phyloP scores from a whole-genome alignment of 2,329 filamentous ascomycete species.

The Talaromyces pinophilus region DNA sequence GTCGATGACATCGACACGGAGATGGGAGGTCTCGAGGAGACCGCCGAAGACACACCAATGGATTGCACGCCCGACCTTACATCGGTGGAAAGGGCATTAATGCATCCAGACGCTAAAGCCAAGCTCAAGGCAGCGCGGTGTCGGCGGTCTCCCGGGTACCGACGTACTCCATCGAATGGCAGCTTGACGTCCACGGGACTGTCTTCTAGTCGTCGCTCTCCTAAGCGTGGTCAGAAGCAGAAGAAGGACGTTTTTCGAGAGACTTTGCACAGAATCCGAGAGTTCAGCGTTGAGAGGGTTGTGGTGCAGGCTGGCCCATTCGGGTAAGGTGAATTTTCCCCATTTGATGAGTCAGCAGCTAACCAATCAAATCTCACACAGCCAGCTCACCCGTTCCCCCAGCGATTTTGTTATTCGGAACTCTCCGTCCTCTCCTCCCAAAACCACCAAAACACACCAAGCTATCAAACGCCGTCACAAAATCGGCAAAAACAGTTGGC shows the following conservation, averaged over 20 bases:
- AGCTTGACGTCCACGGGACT: not conserved
- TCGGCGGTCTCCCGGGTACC: slow-evolving; percentile 1
- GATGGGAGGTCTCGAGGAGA: slow-evolving; percentile 1
- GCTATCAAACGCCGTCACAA: slow-evolving; percentile 7
- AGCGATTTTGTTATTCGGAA: not conserved
- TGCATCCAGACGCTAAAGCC: not conserved
- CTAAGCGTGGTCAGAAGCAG: not conserved
- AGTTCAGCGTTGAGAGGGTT: not conserved
- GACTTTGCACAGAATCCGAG: not conserved
- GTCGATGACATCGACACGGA: not conserved
- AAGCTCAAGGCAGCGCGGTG: not conserved
- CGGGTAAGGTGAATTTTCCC: not conserved
- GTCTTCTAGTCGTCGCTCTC: not conserved
- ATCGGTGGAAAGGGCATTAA: not conserved
- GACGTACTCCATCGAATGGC: not conserved
- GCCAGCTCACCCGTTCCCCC: not conserved
- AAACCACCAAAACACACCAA: slow-evolving; percentile 8
- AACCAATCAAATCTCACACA: slow-evolving; percentile 6
- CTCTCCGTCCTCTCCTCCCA: not conserved
- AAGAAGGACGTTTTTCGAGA: not conserved
- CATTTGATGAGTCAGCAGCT: slow-evolving; percentile 9
- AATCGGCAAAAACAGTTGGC: not conserved
- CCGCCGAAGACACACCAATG: not conserved
- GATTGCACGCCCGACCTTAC: not conserved
- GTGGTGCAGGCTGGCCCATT: not conserved